A percentile compares a stretch with the other conserved stretches of the same genome.
phyloP scores from a whole-genome alignment of 768 basidiomycete species.

The Lentinula lateritia region DNA sequence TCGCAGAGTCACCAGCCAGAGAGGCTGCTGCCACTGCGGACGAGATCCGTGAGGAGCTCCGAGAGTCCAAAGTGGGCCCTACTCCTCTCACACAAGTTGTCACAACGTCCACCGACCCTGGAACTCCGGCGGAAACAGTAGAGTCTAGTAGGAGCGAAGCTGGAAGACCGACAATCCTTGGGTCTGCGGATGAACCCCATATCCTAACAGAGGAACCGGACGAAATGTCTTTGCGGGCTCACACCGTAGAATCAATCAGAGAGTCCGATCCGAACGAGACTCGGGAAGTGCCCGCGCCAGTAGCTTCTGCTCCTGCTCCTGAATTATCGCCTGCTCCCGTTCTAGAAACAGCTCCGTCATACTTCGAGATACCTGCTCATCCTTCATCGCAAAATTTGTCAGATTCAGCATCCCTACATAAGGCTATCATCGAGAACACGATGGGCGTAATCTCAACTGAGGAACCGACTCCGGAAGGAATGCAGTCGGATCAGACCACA shows the following conservation, averaged over 20 bases:
- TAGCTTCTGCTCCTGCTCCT: constrained; percentile 13
- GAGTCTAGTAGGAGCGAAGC: background rate
- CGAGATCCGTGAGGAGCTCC: constrained; percentile 7
- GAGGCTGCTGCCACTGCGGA: constrained; percentile 6
- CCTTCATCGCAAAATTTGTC: constrained; percentile 14
- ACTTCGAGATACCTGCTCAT: constrained; percentile 9
- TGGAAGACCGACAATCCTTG: background rate
- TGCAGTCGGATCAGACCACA: background rate
- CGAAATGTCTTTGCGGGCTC: constrained; percentile 19
- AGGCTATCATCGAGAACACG: background rate
- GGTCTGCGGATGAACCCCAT: constrained; percentile 24
- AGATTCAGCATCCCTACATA: constrained; percentile 9
- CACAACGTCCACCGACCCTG: constrained; percentile 12
- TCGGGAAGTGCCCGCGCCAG: constrained; percentile 7
- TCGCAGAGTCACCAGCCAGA: constrained; percentile 42
- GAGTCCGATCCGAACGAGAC: constrained; percentile 5
- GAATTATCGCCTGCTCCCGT: constrained; percentile 15
- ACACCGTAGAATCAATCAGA: constrained; percentile 4
- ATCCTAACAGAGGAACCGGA: constrained; percentile 51
- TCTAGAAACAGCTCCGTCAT: constrained; percentile 10
- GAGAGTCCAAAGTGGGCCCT: constrained; percentile 23
- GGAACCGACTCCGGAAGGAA: background rate
- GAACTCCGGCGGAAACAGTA: background rate
- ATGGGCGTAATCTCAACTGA: background rate
- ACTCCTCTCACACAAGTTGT: constrained; percentile 37